Evolutionary conservation across 495 filamentous ascomycete genomes (phyloP).

Genomic region (Aspergillus bridgeri): DNA sequence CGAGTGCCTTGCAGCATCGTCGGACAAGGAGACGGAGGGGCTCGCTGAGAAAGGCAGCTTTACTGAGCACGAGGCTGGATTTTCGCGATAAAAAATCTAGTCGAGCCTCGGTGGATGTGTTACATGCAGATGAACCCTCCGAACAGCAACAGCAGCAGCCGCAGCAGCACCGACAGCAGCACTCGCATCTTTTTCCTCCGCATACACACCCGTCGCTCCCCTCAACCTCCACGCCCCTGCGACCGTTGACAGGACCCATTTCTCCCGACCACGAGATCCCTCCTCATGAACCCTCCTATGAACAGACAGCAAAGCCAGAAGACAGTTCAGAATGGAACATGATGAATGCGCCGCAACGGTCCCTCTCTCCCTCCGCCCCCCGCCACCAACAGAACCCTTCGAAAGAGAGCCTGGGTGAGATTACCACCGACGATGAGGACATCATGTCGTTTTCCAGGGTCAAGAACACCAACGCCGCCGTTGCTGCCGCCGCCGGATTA

Average conservation of each 20-base stretch:
- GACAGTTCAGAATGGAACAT: constrained; percentile 20
- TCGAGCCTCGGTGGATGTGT: constrained; percentile 30
- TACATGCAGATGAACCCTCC: constrained; percentile 40
- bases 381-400: constrained; percentile 29
- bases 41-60: constrained; percentile 74
- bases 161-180: constrained; percentile 9
- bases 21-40: constrained; percentile 69
- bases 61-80: constrained; percentile 63
- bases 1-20: constrained; percentile 55
- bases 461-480: constrained; percentile 21
- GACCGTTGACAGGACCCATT: constrained; percentile 8
- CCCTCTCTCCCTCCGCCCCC: constrained; percentile 16
- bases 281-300: constrained; percentile 1
- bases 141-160: constrained; percentile 10
- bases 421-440: constrained; percentile 81
- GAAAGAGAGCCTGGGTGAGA: constrained; percentile 60
- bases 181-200: constrained; percentile 12
- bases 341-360: constrained; percentile 22
- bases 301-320: not conserved
- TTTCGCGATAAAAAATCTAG: constrained; percentile 44
- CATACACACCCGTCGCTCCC: constrained; percentile 17
- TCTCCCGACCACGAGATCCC: constrained; percentile 16
- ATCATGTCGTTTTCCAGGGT: constrained; percentile 53
- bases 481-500: constrained; percentile 25
- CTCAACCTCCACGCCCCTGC: constrained; percentile 8